Percentiles rank a stretch among this genome's conserved stretches.
Evolutionary conservation across 2,329 filamentous ascomycete species (phyloP).

Genomic region (Tothia fuscella): DNA sequence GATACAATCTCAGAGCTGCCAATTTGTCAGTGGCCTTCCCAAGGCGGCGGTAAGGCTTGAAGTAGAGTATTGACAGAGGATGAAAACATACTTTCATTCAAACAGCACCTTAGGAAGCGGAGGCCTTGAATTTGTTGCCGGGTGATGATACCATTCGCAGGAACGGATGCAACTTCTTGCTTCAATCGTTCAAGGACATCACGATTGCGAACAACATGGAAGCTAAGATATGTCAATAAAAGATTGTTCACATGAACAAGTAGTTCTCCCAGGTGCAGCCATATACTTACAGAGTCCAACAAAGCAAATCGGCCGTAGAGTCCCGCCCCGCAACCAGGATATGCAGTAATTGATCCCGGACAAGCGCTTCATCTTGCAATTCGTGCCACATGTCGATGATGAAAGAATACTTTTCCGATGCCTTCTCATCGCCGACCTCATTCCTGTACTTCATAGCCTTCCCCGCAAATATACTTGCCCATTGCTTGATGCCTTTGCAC

Average conservation of each 20-base stretch:
- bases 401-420: too few relatives aligned
- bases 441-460: not conserved
- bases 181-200: not conserved
- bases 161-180: not conserved
- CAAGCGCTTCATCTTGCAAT: not conserved
- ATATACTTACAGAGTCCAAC: constrained; percentile 2
- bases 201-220: not conserved
- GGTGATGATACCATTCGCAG: not conserved
- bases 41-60: not conserved
- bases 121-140: too few relatives aligned
- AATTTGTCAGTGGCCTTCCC: not conserved
- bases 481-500: not conserved
- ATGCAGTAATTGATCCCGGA: not conserved
- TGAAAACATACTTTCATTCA: not conserved
- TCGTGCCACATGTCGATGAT: not conserved
- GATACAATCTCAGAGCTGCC: not conserved
- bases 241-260: too few relatives aligned
- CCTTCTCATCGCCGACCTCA: too few relatives aligned
- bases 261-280: not conserved
- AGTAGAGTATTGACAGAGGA: not conserved
- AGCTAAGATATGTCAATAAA: not conserved
- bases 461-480: too few relatives aligned
- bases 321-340: constrained; percentile 2
- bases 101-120: not conserved
- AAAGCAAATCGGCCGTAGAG: not conserved